Evolutionary conservation across 2,329 filamentous ascomycete species (phyloP), one percentile per base, ranked within the genome.

Genomic region (Ophiostoma ips): DNA sequence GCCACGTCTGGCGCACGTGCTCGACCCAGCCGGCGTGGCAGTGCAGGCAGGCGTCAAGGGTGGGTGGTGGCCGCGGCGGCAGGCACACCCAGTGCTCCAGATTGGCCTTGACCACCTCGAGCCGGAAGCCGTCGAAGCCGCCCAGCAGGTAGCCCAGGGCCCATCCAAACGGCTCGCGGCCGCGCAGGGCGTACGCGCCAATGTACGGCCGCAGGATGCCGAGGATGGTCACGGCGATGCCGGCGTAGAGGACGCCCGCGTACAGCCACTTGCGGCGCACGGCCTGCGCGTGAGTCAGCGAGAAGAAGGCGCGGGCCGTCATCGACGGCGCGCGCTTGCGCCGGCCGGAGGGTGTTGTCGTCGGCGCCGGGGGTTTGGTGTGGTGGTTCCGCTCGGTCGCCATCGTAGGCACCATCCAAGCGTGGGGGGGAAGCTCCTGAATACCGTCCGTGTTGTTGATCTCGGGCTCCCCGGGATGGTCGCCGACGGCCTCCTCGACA

Each of bases 161-260:
- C 92, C 92, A 98, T 2, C 90, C 87, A 41, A 98, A 77, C 0
- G 92, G 88, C 58, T 98, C 92, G 48, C 79, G 69, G 15, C 78
- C 79, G 33, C 73, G 61, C 1, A 98, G 71, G 13, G 87, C 88
- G 54, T 76, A 71, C 40, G 68, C 66, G 36, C 74, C 67, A 46
- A 96, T 78, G 57, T 87, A 84, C 2, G 71, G 70, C 49, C 88
- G 77, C 28, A 96, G 74, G 0, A 81, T 84, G 3, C 79, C 65
- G 3, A 95, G 65, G 48, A 94, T 77, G 31, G 87, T 76, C 1
- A 69, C 59, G 9, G 81, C 48, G 8, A 94, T 77, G 45, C 78
- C 75, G 1, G 71, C 52, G 62, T 95, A 95, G 16, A 88, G 79
- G 60, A 86, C 92, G 0, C 69, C 64, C 2, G 92, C 87, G 61